Base-by-base conservation (phyloP, 108 stramenopile genomes). In the Cyclotella baltica region DNA sequence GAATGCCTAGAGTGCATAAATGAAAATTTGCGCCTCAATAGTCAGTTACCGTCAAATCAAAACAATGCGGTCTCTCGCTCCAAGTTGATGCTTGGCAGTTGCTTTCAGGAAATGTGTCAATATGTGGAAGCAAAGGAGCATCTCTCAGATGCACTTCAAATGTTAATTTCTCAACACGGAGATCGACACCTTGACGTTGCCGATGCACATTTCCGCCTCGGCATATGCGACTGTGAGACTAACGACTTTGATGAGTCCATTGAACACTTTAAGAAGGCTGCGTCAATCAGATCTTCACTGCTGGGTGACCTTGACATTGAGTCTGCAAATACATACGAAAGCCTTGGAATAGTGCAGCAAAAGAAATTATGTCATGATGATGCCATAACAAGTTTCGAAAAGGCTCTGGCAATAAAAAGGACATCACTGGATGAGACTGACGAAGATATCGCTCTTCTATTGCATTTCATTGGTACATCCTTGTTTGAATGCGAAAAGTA, bases 311-410 rank as follows among this genome's bases (percentile, higher is more conserved):
- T 73, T 37, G 71, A 77, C 51, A 66, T 84, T 56, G 71, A 73
- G 37, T 76, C 63, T 48, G 83, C 76, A 4, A 75, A 86, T 37
- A 76, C 83, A 4, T 73, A 79, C 51, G 85, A 86, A 63, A 86
- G 83, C 18, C 79, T 83, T 28, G 85, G 82, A n/a, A 86, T 83
- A 25, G 80, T 86, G 18, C 72, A 86, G 27, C 85, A 86, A 67
- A 83, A 86, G 40, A 57, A 52, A 9, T 61, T 64, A 35, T 61
- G 61, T 25, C 85, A 86, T 25, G 55, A 74, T 52, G 70, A 77
- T 10, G 85, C 85, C 47, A 59, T 86, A 6, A 38, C 78, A 30
- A 70, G 70, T 0, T 86, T 86, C 20, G 78, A 83, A 48, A 46
- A 78, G 69, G 85, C 85, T 23, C 51, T 86, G 25, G 82, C 72